Evolutionary conservation across 1,139 yeast species (phyloP), one percentile per base, ranked within the genome.

Genomic region (Kodamaea suecica): DNA sequence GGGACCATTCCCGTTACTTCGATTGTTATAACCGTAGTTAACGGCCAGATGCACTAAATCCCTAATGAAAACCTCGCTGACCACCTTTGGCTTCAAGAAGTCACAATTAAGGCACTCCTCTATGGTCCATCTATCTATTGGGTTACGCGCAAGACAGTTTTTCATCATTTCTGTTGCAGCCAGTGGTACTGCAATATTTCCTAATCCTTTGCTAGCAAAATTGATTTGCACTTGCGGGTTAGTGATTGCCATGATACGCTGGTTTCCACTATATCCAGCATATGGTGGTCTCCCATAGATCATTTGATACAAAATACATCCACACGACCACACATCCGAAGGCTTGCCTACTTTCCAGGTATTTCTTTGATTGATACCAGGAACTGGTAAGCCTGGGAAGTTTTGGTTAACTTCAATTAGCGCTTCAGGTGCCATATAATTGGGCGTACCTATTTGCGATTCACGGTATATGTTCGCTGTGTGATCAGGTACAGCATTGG

Each of bases 351-450:
- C 95, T 55, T 79, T 85, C 94, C 95, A 84, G 37, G 82, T 78
- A 41, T 73, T 64, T 23, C 57, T 60, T 17, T 50, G 56, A 17
- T 26, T 27, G 8, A 5, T 5, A 10, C 19, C 29, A 8, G 24
- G 30, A 9, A 43, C 33, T 6, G 56, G 49, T 27, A 57, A 39
- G 10, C 59, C 60, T 3, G 65, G 62, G 28, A 53, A 49, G 1
- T 56, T 42, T 38, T 62, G 67, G 40, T 58, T 70, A 36, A 78
- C 76, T 55, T 82, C 95, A 29, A 83, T 70, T 38, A 90, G 65
- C 0, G 97, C 87, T 57, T 92, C 98, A 0, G 98, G 98, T 0
- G 98, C 97, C 98, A 92, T 92, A 57, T 92, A 92, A 56, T 85
- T 87, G 2, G 97, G 96, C 0, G 98, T 92, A 3, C 98, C 98